Conservation (phyloP, 1,284 basidiomycete genomes). For the Ganoderma boninense region DNA sequence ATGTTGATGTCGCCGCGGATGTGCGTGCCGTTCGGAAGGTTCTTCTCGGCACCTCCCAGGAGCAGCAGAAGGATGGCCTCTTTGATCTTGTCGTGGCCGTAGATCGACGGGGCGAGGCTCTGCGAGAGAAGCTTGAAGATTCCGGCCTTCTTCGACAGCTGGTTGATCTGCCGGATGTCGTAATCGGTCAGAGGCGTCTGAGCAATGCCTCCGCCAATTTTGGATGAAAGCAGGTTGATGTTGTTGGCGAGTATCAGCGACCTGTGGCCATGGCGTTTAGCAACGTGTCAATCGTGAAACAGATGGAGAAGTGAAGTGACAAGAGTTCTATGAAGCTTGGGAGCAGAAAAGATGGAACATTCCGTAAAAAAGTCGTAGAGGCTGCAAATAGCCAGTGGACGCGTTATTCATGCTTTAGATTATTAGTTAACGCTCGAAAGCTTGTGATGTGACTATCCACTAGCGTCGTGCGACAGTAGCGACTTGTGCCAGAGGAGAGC, state of each 20-base stretch:
- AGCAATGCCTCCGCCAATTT: conserved; percentile 95
- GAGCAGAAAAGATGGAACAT: background rate
- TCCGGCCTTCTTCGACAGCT: conserved; percentile 86
- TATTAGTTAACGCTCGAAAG: background rate
- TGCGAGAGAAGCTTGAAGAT: conserved; percentile 92
- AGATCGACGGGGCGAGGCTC: conserved; percentile 98
- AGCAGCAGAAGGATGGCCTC: conserved; percentile 92
- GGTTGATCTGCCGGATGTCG: conserved; percentile 97
- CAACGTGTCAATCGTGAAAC: conserved; percentile 3
- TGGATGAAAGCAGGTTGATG: conserved; percentile 95
- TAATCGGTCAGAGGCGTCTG: conserved; percentile 93
- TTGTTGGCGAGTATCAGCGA: conserved; percentile 97
- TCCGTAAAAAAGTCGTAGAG: background rate
- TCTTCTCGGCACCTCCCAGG: conserved; percentile 98
- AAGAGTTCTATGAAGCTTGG: background rate
- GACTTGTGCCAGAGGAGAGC: background rate
- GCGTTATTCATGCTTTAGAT: background rate
- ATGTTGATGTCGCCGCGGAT: conserved; percentile 99
- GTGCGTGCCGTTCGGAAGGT: conserved; percentile 96
- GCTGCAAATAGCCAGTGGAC: background rate
- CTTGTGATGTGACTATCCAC: background rate
- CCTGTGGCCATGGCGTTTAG: conserved; percentile 49
- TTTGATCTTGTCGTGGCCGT: conserved; percentile 96
- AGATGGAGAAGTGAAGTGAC: background rate
- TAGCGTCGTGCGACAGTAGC: background rate